Evolutionary conservation across 2,329 filamentous ascomycete species (phyloP).

Genomic region (Xenoacremonium recifei): DNA sequence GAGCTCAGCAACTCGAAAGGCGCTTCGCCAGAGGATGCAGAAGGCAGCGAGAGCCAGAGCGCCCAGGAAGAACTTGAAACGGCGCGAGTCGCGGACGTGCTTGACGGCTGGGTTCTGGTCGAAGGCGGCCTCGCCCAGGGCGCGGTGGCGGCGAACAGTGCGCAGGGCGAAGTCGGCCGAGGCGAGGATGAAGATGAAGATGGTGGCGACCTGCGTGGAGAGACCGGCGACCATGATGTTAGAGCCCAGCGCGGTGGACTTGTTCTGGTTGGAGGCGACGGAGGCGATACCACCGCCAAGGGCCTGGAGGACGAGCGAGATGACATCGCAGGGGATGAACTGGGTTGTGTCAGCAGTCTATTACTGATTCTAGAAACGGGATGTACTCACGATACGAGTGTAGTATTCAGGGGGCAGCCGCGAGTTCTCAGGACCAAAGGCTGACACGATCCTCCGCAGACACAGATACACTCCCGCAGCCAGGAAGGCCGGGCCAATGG

Average conservation of each 20-base stretch:
- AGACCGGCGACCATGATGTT: conserved; percentile 67
- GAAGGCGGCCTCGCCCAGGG: conserved; percentile 33
- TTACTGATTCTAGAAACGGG: background rate
- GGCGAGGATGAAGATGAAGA: conserved; percentile 52
- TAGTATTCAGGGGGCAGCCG: conserved; percentile 46
- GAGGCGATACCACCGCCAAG: conserved; percentile 57
- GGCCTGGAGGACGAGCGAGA: conserved; percentile 60
- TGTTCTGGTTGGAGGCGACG: conserved; percentile 36
- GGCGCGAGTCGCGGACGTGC: conserved; percentile 36
- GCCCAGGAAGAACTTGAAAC: conserved; percentile 54
- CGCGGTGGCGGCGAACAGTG: conserved; percentile 33
- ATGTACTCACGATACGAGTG: conserved; percentile 44
- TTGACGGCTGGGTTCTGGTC: conserved; percentile 36
- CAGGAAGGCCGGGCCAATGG: conserved; percentile 64
- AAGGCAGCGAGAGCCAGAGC: conserved; percentile 58
- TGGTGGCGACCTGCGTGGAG: conserved; percentile 57
- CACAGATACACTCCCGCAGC: conserved; percentile 64
- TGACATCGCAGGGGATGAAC: conserved; percentile 63
- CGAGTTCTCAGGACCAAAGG: conserved; percentile 48
- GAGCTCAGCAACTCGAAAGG: conserved; percentile 66
- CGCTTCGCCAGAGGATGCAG: conserved; percentile 61
- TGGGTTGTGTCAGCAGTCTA: conserved; percentile 15
- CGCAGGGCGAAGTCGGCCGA: conserved; percentile 50
- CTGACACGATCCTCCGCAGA: conserved; percentile 48
- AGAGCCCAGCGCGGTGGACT: conserved; percentile 41